Evolutionary conservation across 2,329 filamentous ascomycete genomes (phyloP).

Genomic region (Aureobasidium namibiae): DNA sequence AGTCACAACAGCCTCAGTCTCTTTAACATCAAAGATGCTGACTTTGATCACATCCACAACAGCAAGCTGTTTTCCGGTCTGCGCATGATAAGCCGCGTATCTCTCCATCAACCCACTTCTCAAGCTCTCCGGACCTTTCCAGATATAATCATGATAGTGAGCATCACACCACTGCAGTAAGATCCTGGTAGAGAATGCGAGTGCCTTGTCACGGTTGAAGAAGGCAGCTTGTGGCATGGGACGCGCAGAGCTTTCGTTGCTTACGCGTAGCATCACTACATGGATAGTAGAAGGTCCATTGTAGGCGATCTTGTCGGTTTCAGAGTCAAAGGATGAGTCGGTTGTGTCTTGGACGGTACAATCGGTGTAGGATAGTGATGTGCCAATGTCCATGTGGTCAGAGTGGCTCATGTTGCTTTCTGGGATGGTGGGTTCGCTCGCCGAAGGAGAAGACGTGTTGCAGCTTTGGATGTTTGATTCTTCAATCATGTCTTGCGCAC

Average conservation of each 20-base stretch:
- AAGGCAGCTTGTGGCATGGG: constrained; percentile 5
- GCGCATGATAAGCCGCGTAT: neutral
- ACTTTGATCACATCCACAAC: constrained; percentile 1
- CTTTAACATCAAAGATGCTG: neutral
- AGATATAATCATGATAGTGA: neutral
- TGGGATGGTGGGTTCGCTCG: neutral
- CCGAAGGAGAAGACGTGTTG: neutral
- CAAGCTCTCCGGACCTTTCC: neutral
- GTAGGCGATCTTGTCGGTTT: neutral
- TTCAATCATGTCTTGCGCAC: neutral
- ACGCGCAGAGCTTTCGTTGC: neutral
- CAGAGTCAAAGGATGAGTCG: neutral
- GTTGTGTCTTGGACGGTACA: neutral
- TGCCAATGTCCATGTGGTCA: neutral
- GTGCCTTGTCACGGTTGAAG: neutral
- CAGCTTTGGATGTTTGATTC: neutral
- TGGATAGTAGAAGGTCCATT: neutral
- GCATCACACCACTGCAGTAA: constrained; percentile 4
- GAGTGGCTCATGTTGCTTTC: neutral
- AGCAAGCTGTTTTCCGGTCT: neutral
- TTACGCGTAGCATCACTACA: neutral
- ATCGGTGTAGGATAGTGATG: neutral
- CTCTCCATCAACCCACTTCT: neutral
- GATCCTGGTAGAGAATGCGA: neutral
- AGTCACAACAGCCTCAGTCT: neutral